These are phyloP conservation scores for Microcyclosporella mali DNA, from an alignment of 2,329 filamentous ascomycete species.

Conservation along the genomic window DNA sequence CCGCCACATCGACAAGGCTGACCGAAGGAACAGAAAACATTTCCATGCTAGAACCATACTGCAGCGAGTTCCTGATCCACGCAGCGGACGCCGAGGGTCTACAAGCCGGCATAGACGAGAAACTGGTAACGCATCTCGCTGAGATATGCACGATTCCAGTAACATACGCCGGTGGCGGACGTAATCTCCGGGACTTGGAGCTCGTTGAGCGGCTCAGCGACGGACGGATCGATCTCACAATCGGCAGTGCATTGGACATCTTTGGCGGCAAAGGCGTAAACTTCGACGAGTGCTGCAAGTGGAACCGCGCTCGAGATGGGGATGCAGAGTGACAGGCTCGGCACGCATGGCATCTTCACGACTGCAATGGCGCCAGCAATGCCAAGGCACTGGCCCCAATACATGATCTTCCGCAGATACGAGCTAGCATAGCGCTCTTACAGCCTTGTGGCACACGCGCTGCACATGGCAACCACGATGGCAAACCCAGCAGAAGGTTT, in stretches of 20 bases:
- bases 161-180: slow-evolving; percentile 92
- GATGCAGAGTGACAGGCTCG: neutral
- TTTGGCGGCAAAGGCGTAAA: slow-evolving; percentile 84
- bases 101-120: slow-evolving; percentile 83
- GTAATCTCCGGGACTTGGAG: slow-evolving; percentile 73
- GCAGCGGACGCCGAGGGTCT: slow-evolving; percentile 94
- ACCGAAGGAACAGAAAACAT: slow-evolving; percentile 62
- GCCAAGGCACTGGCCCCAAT: too few relatives aligned
- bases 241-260: slow-evolving; percentile 91
- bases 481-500: too few relatives aligned
- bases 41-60: slow-evolving; percentile 74
- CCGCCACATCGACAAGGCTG: neutral
- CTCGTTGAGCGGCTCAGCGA: slow-evolving; percentile 70
- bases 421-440: too few relatives aligned
- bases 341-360: neutral
- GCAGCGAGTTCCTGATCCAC: slow-evolving; percentile 94
- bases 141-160: slow-evolving; percentile 88
- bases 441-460: too few relatives aligned
- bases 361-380: too few relatives aligned
- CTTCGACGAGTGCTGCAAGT: slow-evolving; percentile 81
- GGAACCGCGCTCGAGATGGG: slow-evolving; percentile 53
- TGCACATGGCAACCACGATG: too few relatives aligned
- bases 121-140: slow-evolving; percentile 68
- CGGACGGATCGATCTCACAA: slow-evolving; percentile 85
- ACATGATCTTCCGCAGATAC: too few relatives aligned